A percentile compares a stretch with the other conserved stretches of the same genome.
phyloP scores from a whole-genome alignment of 2,329 filamentous ascomycete species.

The Zymoseptoria pseudotritici region DNA sequence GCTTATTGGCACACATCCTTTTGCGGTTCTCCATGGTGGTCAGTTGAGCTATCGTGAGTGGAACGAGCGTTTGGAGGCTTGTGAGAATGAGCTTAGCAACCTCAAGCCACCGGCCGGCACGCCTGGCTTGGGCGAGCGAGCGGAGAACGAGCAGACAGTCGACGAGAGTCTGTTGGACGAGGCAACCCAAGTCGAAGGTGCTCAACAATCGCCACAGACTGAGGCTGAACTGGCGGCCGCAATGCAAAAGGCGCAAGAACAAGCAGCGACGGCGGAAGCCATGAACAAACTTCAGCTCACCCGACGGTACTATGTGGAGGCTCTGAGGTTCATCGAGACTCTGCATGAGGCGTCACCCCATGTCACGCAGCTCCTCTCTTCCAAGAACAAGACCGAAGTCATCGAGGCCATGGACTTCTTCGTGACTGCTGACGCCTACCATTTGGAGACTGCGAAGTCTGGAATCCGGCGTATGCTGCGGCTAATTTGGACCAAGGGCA shows the following conservation, averaged over 20 bases:
- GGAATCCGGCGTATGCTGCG: conserved; percentile 94
- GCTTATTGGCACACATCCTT: conserved; percentile 89
- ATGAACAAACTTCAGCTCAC: conserved; percentile 83
- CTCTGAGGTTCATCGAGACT: conserved; percentile 86
- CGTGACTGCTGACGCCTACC: conserved; percentile 89
- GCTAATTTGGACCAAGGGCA: conserved; percentile 98
- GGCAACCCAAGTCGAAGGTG: conserved; percentile 65
- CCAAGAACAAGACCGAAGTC: conserved; percentile 95
- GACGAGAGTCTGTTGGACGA: conserved; percentile 79
- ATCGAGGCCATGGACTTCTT: conserved; percentile 99
- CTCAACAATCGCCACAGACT: conserved; percentile 59
- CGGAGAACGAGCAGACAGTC: conserved; percentile 58
- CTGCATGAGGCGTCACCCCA: conserved; percentile 73
- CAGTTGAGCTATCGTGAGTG: conserved; percentile 80
- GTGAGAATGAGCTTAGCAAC: conserved; percentile 73
- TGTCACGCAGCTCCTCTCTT: conserved; percentile 81
- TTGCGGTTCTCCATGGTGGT: conserved; percentile 82
- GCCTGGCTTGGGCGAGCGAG: conserved; percentile 61
- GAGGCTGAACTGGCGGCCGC: conserved; percentile 70
- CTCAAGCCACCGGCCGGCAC: conserved; percentile 75
- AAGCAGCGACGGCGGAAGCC: conserved; percentile 80
- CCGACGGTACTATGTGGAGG: conserved; percentile 86
- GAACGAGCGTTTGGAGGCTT: conserved; percentile 71
- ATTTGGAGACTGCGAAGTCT: conserved; percentile 83
- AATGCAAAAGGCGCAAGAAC: conserved; percentile 72